A percentile compares a stretch with the other conserved stretches of the same genome.
Evolutionary conservation across 345 rosid species (phyloP).

Genomic region (Pelargonium nanum): DNA sequence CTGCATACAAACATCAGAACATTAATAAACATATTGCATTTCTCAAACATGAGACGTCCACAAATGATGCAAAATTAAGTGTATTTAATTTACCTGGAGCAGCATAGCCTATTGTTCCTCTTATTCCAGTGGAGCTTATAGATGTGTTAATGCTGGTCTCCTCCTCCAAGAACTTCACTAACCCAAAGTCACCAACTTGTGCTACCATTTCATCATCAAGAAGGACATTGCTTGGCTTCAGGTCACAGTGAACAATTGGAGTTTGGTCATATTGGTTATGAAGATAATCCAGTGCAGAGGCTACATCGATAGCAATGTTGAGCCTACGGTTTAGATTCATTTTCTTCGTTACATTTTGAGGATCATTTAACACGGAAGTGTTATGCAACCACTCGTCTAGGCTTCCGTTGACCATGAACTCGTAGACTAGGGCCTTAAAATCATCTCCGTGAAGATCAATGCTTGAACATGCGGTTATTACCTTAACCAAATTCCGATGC

Average conservation of each 20-base stretch:
- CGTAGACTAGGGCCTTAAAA: constrained; percentile 40
- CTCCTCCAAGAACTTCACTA: background rate
- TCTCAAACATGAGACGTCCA: no score
- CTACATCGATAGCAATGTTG: no score
- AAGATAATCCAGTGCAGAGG: no score
- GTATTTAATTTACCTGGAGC: background rate
- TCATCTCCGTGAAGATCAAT: constrained; percentile 31
- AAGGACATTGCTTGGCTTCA: no score
- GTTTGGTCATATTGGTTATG: no score
- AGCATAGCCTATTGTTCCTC: no score
- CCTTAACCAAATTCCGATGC: constrained; percentile 42
- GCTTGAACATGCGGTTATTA: constrained; percentile 41
- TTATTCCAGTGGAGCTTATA: background rate
- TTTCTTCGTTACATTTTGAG: no score
- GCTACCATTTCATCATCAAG: constrained; percentile 4
- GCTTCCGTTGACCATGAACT: constrained; percentile 41
- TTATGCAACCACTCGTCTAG: constrained; percentile 34
- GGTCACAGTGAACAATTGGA: no score
- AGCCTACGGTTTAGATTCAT: no score
- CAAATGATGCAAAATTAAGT: no score
- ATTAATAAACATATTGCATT: background rate
- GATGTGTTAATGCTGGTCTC: background rate
- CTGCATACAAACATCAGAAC: background rate
- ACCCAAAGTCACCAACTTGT: constrained; percentile 1
- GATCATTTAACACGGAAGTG: no score